Evolutionary conservation across 768 basidiomycete genomes (phyloP), one percentile per base, ranked within the genome.

Genomic region (Naganishia vaughanmartiniae): DNA sequence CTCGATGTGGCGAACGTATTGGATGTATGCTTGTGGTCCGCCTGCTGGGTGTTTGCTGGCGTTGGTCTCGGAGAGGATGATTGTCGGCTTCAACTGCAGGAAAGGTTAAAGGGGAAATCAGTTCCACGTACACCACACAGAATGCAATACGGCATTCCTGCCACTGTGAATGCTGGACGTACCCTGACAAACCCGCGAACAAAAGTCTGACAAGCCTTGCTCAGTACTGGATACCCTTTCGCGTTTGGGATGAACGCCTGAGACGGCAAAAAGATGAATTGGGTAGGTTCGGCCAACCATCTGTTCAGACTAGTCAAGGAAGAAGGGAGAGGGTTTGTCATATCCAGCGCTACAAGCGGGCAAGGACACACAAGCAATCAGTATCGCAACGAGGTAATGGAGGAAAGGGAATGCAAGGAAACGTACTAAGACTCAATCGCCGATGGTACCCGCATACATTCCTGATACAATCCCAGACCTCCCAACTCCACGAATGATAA

Each of bases 391-490:
- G 12, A 39, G 54, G 24, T 2, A 31, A 24, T 30, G 28, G 53
- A n/a, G 11, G 2, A 5, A 33, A 5, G 42, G 24, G 5, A 28
- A 67, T n/a, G 30, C 54, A 12, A 45, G 12, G n/a, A n/a, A 10
- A 76, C 82, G 76, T 65, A 83, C 83, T 81, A 46, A 84, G 76
- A 15, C 79, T 75, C 34, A 84, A 73, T 14, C 83, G 75, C 2
- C 81, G 78, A 51, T 81, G 79, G 80, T 93, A 95, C 69, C 89
- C 89, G 80, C 96, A 99, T 39, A 95, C 86, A 3, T 89, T 89
- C 71, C 94, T 85, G 70, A 99, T 91, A 56, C 89, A 85, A 80
- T 98, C 96, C 96, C 96, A 99, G 87, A 94, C 95, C 80, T 98
- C 96, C 95, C 96, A 99, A 0, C 90, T 92, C 7, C 76, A 73